Evolutionary conservation across 352 stramenopile species (phyloP).

Genomic region (Globisporangium nodosum): DNA sequence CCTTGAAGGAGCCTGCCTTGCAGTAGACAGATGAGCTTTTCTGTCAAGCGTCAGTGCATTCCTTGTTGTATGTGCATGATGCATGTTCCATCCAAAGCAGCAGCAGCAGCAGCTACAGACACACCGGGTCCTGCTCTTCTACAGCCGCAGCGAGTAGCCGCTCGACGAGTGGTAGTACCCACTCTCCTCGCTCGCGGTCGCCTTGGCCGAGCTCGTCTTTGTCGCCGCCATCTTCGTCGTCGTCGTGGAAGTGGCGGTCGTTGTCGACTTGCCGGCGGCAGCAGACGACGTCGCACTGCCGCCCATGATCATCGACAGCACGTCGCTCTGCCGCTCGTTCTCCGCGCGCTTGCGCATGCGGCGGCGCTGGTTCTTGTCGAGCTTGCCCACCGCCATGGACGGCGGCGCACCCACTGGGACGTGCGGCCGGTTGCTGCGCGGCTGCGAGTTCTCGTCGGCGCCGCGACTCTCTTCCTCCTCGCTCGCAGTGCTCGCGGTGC

Average conservation of each 20-base stretch:
- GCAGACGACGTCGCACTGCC: slow-evolving; percentile 6
- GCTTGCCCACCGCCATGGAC: slow-evolving; percentile 26
- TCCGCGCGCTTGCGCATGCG: slow-evolving; percentile 75
- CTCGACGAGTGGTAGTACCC: slow-evolving; percentile 67
- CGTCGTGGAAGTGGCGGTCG: slow-evolving; percentile 12
- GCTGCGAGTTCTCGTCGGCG: slow-evolving; percentile 30
- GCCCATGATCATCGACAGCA: slow-evolving; percentile 57
- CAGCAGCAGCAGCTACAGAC: too few relatives aligned
- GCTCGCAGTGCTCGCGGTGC: background rate
- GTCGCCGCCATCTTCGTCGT: background rate
- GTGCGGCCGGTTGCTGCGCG: slow-evolving; percentile 10
- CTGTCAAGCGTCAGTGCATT: too few relatives aligned
- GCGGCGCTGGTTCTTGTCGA: slow-evolving; percentile 79
- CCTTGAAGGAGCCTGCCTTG: background rate
- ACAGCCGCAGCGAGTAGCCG: slow-evolving; percentile 62
- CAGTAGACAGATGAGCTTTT: background rate
- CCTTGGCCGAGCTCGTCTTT: slow-evolving; percentile 10
- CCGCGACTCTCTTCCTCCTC: background rate
- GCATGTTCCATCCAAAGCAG: too few relatives aligned
- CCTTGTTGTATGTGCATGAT: too few relatives aligned
- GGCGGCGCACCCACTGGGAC: slow-evolving; percentile 32
- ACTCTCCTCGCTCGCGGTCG: slow-evolving; percentile 10
- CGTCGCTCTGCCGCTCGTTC: slow-evolving; percentile 61
- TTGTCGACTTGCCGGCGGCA: slow-evolving; percentile 12
- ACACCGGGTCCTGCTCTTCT: slow-evolving; percentile 1